Evolutionary conservation across 345 rosid species (phyloP).

Genomic region (Hibiscus mutabilis): DNA sequence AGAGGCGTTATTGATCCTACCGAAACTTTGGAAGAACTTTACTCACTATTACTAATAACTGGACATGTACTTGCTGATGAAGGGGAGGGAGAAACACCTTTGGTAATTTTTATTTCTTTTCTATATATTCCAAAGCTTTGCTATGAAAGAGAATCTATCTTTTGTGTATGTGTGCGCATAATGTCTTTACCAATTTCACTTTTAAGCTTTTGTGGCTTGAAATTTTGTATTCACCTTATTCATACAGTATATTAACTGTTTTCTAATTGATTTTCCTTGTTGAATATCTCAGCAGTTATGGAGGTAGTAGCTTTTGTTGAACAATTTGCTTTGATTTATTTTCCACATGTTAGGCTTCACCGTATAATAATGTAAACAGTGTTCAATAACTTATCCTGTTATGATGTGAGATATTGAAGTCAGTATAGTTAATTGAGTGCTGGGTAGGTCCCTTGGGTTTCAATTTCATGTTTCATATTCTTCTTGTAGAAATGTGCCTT

Average conservation of each 20-base stretch:
- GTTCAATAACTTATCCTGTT: background rate
- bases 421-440: background rate
- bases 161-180: background rate
- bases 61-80: conserved; percentile 99
- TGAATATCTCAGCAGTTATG: background rate
- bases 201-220: background rate
- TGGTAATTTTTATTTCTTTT: conserved; percentile 47
- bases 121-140: conserved; percentile 14
- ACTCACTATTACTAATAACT: conserved; percentile 69
- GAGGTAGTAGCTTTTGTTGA: background rate
- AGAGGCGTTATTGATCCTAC: conserved; percentile 75
- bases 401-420: background rate
- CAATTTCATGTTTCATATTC: background rate
- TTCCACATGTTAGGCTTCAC: background rate
- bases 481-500: background rate
- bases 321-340: too few species aligned
- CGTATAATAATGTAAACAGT: background rate
- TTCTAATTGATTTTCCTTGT: conserved; percentile 3
- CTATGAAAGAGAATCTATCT: background rate
- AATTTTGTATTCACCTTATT: background rate
- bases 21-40: conserved; percentile 83
- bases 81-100: conserved; percentile 97
- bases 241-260: background rate
- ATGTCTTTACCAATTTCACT: background rate
- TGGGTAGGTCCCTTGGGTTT: background rate